These are phyloP conservation scores for Pachysandra terminalis DNA, from an alignment of 164 flowering plant species.

Conservation along the genomic window DNA sequence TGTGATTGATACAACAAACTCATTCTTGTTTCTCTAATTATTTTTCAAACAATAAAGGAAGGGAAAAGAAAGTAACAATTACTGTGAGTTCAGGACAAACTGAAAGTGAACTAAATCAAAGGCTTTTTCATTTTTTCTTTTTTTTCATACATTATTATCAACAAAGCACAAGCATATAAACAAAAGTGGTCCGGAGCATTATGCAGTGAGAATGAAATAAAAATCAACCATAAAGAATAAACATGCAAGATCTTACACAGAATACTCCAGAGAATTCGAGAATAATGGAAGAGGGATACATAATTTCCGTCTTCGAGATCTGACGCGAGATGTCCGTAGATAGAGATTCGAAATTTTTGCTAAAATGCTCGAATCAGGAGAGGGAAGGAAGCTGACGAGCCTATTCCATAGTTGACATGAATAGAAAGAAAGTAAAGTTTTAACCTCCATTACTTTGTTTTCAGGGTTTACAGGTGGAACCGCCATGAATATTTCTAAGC, in stretches of 20 bases:
- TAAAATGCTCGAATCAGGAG: conserved; percentile 25
- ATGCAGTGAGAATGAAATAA: background rate
- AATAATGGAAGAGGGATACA: conserved; percentile 60
- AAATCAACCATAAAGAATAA: background rate
- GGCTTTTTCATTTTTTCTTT: background rate
- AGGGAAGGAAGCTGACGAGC: conserved; percentile 27
- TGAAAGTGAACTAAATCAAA: background rate
- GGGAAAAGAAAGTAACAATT: too few relatives aligned
- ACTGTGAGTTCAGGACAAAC: background rate
- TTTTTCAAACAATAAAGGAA: too few relatives aligned
- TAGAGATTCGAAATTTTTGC: conserved; percentile 29
- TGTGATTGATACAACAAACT: too few relatives aligned
- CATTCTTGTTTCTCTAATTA: too few relatives aligned
- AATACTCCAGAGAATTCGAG: conserved; percentile 30
- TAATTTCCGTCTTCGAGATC: conserved; percentile 28
- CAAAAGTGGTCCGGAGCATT: too few relatives aligned
- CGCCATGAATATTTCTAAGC: background rate
- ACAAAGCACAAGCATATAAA: too few relatives aligned
- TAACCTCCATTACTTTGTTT: background rate
- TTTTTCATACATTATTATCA: too few relatives aligned
- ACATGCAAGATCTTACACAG: conserved; percentile 21
- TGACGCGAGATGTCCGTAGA: conserved; percentile 22
- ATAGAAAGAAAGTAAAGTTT: conserved; percentile 21
- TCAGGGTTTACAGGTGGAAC: background rate
- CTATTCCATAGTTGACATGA: conserved; percentile 35